Evolutionary conservation across 176 grass and related monocot genomes (phyloP), one percentile per base, ranked within the genome.

Genomic region (Raddia distichophylla): DNA sequence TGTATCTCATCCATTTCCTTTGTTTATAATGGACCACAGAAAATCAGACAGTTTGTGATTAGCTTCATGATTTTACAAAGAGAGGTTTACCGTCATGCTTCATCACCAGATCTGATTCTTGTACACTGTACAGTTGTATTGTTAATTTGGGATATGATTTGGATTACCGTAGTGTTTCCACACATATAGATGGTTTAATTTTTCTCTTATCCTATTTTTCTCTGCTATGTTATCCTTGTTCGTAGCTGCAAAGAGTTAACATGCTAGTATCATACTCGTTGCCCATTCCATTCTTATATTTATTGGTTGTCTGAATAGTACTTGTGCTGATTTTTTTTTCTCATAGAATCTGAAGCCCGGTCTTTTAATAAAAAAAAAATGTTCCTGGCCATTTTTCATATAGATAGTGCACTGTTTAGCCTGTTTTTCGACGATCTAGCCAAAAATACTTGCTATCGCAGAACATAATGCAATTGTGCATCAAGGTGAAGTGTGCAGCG

Each of bases 21-120:
- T 49, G 59, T 78, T 64, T 74, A 88, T 73, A 80, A 62, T 22
- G 37, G 46, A 60, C 86, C 76, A 80, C 34, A 84, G 81, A 60
- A 56, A 80, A 35, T 67, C 60, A 11, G 68, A 64, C 17, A 69
- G 9, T 47, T 82, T 32, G 10, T 78, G 50, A 10, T 60, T 66
- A 65, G 10, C 58, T 44, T 5, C 13, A 10, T 60, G n/a, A 4
- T 79, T 74, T 52, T 68, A 55, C 69, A 10, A 7, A 51, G 52
- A 45, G 14, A 33, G 13, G 67, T 74, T 64, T 47, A 68, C 65
- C 44, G 17, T 71, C 68, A 19, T 71, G 66, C 55, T 49, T 60
- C 17, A 53, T 22, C 50, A n/a, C 5, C 0, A 45, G 3, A 33
- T 47, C 35, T 45, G 37, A 69, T 54, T 33, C 51, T 57, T 69